Base-by-base conservation (phyloP, 345 rosid genomes). In the Abelmoschus esculentus region DNA sequence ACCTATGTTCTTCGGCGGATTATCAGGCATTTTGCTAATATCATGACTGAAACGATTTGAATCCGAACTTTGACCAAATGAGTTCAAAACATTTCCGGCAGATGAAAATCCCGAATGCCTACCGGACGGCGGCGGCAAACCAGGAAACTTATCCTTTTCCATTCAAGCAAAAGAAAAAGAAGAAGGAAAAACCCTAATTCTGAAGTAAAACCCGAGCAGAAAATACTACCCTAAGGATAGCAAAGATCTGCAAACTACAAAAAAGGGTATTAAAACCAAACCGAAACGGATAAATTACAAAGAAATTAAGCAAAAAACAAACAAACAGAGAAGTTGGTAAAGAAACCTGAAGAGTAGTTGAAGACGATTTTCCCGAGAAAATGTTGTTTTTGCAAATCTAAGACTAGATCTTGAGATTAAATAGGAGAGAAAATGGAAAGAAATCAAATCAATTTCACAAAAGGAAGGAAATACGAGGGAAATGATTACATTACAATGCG, bases 141-240 rank as follows among this genome's bases (percentile, higher is more conserved):
- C 4, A 2, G 3, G 32, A 31, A 22, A 64, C 74, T 89, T 90
- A 56, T 87, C 98, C 80, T 83, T 87, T 17, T 93, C 96, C 98
- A 93, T 92, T 61, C 50, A 0, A n/a, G 40, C 19, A 60, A 40
- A 19, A 4, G 4, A 38, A 18, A 3, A 36, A 9, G 3, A 1
- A 8, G 4, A 36, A 22, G 26, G 26, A 4, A 3, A 62, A 61
- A 18, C n/a, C 67, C 66, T 17, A 62, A 5, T 29, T 59, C 31
- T 29, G 63, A 59, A 17, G 13, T 22, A 22, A 63, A 63, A 63
- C 4, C 32, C 6, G 3, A 61, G 66, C 7, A n/a, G 12, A 10
- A 15, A 61, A 61, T 1, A 3, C 36, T 36, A 61, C 66, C 28
- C 49, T 38, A 38, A 17, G 1, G 15, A 36, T 6, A 61, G 66